phyloP scores from a whole-genome alignment of 805 yeast species.

The Candida peoriensis region DNA sequence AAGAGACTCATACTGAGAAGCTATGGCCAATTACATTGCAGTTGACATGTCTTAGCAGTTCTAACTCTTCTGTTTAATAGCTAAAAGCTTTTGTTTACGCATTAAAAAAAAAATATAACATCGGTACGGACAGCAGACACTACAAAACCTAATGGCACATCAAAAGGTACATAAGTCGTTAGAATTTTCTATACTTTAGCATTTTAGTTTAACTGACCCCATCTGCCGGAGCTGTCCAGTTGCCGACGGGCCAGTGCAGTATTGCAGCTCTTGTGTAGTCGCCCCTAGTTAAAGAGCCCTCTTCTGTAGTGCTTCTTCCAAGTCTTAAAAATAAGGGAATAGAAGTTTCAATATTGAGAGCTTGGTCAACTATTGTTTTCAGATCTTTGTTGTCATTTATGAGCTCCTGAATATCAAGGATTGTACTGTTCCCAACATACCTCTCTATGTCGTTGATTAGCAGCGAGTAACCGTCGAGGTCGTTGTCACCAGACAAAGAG shows the following conservation, averaged over 20 bases:
- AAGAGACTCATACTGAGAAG: slow-evolving; percentile 19
- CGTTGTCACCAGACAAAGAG: slow-evolving; percentile 16
- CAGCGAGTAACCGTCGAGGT: slow-evolving; percentile 52
- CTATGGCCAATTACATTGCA: no score
- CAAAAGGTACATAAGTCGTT: no score
- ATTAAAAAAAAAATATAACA: no score
- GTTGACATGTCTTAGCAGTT: no score
- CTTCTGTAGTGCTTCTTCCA: slow-evolving; percentile 37
- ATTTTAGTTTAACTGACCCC: slow-evolving; percentile 42
- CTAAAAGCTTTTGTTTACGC: no score
- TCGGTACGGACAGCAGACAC: no score
- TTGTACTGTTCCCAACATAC: slow-evolving; percentile 49
- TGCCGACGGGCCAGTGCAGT: slow-evolving; percentile 56
- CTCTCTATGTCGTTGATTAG: slow-evolving; percentile 77
- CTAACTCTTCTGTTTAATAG: no score
- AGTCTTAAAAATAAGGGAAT: slow-evolving; percentile 49
- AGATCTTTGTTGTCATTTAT: slow-evolving; percentile 26
- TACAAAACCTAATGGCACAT: no score
- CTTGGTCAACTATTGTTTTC: slow-evolving; percentile 25
- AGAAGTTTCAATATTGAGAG: slow-evolving; percentile 23
- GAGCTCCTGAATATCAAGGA: slow-evolving; percentile 38
- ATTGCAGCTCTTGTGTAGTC: slow-evolving; percentile 66
- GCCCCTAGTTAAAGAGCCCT: slow-evolving; percentile 33
- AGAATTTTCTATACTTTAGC: no score
- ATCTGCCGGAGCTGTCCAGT: slow-evolving; percentile 42